Percentiles rank a stretch among this genome's conserved stretches.
Conservation (phyloP, 2,329 filamentous ascomycete genomes). For the Penicillium sp. region DNA sequence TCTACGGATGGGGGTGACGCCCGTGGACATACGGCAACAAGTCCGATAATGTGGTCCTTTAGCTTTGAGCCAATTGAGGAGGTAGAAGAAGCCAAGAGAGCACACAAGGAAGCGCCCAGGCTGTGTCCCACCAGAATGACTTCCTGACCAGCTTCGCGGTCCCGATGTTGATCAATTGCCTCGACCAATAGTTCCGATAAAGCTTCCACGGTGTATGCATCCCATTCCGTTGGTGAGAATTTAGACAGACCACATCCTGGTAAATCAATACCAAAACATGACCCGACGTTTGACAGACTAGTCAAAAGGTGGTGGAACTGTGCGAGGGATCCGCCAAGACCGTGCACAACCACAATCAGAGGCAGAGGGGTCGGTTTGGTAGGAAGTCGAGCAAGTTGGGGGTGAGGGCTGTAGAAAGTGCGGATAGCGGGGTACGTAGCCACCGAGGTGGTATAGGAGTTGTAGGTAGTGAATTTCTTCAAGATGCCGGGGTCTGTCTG, state of each 20-base stretch:
- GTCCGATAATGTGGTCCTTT: conserved; percentile 68
- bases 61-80: conserved; percentile 57
- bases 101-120: conserved; percentile 80
- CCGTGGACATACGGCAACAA: conserved; percentile 80
- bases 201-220: conserved; percentile 76
- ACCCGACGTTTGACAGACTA: conserved; percentile 78
- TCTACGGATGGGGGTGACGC: conserved; percentile 63
- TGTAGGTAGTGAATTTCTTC: conserved; percentile 71
- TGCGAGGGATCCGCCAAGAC: conserved; percentile 85
- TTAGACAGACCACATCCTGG: conserved; percentile 84
- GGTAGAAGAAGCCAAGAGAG: conserved; percentile 66
- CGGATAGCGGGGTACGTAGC: conserved; percentile 75
- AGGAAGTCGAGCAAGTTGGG: conserved; percentile 79
- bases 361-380: conserved; percentile 72
- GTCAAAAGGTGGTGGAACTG: conserved; percentile 83
- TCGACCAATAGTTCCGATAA: conserved; percentile 73
- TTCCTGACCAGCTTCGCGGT: conserved; percentile 65
- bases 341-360: conserved; percentile 87
- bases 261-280: conserved; percentile 84
- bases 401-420: conserved; percentile 80
- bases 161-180: conserved; percentile 73
- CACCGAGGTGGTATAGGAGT: conserved; percentile 70
- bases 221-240: conserved; percentile 70
- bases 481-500: conserved; percentile 76
- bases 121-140: conserved; percentile 85